phyloP scores from a whole-genome alignment of 1,284 basidiomycete genomes.

The Cutaneotrichosporon sp. region DNA sequence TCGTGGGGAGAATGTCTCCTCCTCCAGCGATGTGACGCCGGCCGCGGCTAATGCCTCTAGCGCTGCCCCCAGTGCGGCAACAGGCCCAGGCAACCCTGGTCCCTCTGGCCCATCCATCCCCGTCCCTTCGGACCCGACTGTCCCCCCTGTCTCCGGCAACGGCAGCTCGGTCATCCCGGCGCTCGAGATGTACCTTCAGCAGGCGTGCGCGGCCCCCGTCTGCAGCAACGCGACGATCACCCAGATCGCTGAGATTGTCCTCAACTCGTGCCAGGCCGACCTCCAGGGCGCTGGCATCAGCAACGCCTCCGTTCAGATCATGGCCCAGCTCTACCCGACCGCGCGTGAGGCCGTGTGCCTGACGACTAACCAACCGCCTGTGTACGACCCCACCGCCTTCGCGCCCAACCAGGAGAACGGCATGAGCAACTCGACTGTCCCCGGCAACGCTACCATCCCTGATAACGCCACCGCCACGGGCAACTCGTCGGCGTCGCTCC shows the following conservation, averaged over 20 bases:
- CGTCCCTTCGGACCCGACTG: background rate
- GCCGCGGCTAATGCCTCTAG: background rate
- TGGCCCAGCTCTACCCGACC: constrained; percentile 40
- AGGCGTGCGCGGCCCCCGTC: constrained; percentile 38
- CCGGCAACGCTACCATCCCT: constrained; percentile 6
- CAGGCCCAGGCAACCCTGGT: too few relatives aligned
- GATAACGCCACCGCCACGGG: background rate
- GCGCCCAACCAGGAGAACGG: constrained; percentile 23
- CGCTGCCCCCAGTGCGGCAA: background rate
- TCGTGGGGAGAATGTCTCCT: background rate
- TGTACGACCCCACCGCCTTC: constrained; percentile 18
- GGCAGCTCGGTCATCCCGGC: constrained; percentile 38
- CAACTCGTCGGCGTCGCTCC: background rate
- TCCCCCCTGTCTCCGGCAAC: constrained; percentile 30
- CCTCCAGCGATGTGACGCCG: background rate
- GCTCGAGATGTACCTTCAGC: constrained; percentile 40
- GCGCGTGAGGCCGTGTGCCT: constrained; percentile 49
- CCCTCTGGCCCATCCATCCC: too few relatives aligned
- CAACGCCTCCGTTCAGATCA: constrained; percentile 32
- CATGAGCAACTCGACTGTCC: background rate
- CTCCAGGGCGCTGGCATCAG: constrained; percentile 32
- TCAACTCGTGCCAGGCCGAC: constrained; percentile 39
- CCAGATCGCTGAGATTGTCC: constrained; percentile 33
- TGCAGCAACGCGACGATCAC: constrained; percentile 45
- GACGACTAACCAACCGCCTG: constrained; percentile 30